Percentiles rank a stretch among this genome's conserved stretches.
These are phyloP conservation scores for Lachnellula arida DNA, from an alignment of 2,329 filamentous ascomycete species.

Conservation along the genomic window DNA sequence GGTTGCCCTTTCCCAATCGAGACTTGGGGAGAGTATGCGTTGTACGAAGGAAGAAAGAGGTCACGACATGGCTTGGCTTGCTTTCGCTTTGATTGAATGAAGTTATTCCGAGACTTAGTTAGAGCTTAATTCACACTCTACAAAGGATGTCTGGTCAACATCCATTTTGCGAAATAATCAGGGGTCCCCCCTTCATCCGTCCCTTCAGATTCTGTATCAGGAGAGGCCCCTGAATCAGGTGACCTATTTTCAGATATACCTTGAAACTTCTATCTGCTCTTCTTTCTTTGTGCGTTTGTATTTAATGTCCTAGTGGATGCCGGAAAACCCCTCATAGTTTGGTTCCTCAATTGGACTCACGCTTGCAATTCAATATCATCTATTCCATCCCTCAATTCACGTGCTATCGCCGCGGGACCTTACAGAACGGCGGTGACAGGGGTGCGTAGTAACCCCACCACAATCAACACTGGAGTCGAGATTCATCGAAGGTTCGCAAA, in stretches of 20 bases:
- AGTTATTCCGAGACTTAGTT: background rate
- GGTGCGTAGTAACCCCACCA: conserved; percentile 11
- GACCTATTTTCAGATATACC: background rate
- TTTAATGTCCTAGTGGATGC: no score
- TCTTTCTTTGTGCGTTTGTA: no score
- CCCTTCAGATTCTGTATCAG: conserved; percentile 1
- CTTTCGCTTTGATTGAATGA: no score
- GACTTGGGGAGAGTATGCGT: background rate
- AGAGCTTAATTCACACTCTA: background rate
- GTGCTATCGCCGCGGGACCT: background rate
- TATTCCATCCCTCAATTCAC: background rate
- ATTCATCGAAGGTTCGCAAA: background rate
- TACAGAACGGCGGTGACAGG: conserved; percentile 12
- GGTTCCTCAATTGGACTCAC: background rate
- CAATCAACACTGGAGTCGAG: background rate
- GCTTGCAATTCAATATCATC: background rate
- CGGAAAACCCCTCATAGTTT: no score
- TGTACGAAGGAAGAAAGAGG: background rate
- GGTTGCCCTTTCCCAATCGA: conserved; percentile 9
- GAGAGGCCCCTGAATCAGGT: background rate
- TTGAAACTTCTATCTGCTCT: no score
- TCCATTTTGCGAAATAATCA: background rate
- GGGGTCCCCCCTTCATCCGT: background rate
- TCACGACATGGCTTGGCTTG: background rate
- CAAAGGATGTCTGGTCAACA: background rate